Conservation (phyloP, 345 rosid species). For the Syzygium grande region DNA sequence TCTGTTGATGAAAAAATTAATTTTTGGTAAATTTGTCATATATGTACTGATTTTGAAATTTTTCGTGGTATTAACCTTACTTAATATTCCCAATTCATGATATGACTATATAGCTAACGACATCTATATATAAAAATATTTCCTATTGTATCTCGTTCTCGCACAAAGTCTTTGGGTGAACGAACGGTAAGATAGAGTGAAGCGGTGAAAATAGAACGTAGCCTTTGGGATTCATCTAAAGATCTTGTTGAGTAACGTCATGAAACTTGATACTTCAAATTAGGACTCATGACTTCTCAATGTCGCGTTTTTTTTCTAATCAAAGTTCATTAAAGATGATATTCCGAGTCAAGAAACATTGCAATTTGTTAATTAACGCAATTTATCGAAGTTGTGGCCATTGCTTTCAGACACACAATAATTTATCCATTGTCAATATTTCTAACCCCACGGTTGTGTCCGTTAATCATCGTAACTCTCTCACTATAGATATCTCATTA, state of each 20-base stretch:
- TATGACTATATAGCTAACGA: neutral
- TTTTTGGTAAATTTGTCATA: too few species aligned
- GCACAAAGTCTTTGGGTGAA: neutral
- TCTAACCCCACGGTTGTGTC: neutral
- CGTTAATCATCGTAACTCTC: neutral
- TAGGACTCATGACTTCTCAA: fast-evolving
- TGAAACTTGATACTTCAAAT: neutral
- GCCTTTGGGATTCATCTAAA: neutral
- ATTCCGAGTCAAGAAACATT: neutral
- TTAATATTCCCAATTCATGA: neutral
- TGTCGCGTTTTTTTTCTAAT: fast-evolving
- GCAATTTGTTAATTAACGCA: neutral
- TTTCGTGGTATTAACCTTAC: too few species aligned
- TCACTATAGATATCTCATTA: neutral
- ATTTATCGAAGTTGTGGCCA: neutral
- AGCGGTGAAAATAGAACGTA: neutral
- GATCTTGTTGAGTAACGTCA: neutral
- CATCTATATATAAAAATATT: neutral
- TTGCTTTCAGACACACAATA: neutral
- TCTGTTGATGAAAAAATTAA: too few species aligned
- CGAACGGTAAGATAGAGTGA: neutral
- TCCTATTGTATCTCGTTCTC: neutral
- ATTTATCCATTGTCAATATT: neutral
- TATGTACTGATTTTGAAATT: too few species aligned
- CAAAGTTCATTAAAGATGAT: neutral